phyloP scores from a whole-genome alignment of 129 eudicot genomes.

The Helichrysum umbraculigerum region DNA sequence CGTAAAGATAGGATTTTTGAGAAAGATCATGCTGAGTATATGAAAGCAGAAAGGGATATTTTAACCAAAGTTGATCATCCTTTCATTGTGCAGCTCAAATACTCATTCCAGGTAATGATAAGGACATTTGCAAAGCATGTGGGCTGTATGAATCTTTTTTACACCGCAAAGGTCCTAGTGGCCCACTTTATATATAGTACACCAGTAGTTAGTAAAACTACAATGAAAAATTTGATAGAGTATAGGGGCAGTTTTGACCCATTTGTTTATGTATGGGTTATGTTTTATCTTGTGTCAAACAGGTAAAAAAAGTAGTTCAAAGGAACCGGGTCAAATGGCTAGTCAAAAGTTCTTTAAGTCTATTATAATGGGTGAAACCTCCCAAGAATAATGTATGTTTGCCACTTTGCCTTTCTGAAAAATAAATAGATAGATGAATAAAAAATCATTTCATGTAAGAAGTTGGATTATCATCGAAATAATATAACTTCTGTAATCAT shows the following conservation, averaged over 20 bases:
- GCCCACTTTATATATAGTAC: background rate
- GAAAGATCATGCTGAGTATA: slow-evolving; percentile 81
- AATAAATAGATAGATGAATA: background rate
- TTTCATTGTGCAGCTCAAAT: slow-evolving; percentile 77
- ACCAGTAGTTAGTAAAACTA: background rate
- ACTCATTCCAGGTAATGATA: slow-evolving; percentile 77
- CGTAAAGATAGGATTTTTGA: slow-evolving; percentile 82
- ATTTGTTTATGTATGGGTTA: background rate
- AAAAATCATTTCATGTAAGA: too few species aligned
- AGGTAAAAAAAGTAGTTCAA: background rate
- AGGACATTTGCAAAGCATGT: background rate
- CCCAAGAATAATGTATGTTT: background rate
- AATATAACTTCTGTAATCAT: background rate
- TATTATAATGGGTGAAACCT: background rate
- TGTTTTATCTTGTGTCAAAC: background rate
- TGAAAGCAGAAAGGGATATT: slow-evolving; percentile 87
- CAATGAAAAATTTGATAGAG: slow-evolving; percentile 5
- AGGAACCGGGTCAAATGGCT: background rate
- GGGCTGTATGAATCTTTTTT: background rate
- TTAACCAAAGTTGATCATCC: slow-evolving; percentile 85
- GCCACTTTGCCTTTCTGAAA: too few species aligned
- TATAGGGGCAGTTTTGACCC: slow-evolving; percentile 1
- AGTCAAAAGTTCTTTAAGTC: background rate
- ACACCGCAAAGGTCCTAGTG: background rate
- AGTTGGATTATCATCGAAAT: background rate